A percentile compares a stretch with the other conserved stretches of the same genome.
These are phyloP conservation scores for Pyricularia sp. DNA, from an alignment of 2,329 filamentous ascomycete genomes.

Conservation along the genomic window DNA sequence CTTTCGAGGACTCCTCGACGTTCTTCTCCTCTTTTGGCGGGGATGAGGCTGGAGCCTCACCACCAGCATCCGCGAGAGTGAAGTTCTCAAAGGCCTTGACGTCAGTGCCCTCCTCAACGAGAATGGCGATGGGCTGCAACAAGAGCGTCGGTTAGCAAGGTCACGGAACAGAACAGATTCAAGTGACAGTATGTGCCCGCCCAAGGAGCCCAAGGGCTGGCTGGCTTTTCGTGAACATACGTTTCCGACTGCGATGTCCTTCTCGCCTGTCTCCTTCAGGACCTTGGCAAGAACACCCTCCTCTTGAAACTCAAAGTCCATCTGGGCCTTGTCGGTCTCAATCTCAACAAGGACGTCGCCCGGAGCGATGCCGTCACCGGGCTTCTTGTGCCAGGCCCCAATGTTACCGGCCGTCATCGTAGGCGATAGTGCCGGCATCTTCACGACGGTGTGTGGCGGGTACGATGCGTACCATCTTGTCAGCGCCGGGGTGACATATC, in stretches of 20 bases:
- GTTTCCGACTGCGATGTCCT: conserved; percentile 89
- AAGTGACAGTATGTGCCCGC: neutral
- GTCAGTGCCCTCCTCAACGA: conserved; percentile 87
- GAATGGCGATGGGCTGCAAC: conserved; percentile 79
- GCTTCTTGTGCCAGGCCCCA: conserved; percentile 95
- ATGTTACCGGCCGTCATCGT: conserved; percentile 98
- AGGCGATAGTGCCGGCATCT: conserved; percentile 95
- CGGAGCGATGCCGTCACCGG: conserved; percentile 75
- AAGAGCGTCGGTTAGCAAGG: conserved; percentile 7
- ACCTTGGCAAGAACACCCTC: conserved; percentile 94
- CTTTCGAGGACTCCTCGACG: conserved; percentile 34
- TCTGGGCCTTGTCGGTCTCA: conserved; percentile 99
- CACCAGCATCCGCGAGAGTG: conserved; percentile 81
- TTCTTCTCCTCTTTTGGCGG: conserved; percentile 58
- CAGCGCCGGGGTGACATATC: conserved; percentile 41
- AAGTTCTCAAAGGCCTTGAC: conserved; percentile 83
- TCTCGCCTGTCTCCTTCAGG: conserved; percentile 83
- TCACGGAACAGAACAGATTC: neutral
- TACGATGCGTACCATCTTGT: conserved; percentile 70
- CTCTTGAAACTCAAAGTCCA: conserved; percentile 99
- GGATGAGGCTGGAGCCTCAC: conserved; percentile 48
- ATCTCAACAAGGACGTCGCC: conserved; percentile 97
- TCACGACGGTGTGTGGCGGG: conserved; percentile 89
- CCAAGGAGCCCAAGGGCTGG: neutral
- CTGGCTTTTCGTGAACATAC: conserved; percentile 52